These are phyloP conservation scores for Debaryomycetaceae sp. DNA, from an alignment of 1,139 yeast genomes.

Conservation along the genomic window DNA sequence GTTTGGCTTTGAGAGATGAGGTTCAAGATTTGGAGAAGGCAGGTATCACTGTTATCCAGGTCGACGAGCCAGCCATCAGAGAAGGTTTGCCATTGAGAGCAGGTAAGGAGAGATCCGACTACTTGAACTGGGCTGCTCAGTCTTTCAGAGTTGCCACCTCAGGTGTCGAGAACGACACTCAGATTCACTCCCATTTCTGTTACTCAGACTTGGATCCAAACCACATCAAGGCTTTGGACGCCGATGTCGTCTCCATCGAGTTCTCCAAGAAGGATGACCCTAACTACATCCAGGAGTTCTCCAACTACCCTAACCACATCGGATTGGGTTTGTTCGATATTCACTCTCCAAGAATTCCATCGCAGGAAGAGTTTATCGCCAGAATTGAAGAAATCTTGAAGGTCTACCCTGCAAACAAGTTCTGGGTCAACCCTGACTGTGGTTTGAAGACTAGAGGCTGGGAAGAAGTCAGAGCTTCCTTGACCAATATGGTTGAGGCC, in stretches of 20 bases:
- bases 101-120: slow-evolving; percentile 93
- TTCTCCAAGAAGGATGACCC: slow-evolving; percentile 99
- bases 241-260: slow-evolving; percentile 98
- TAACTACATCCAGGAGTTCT: slow-evolving; percentile 94
- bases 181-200: slow-evolving; percentile 99
- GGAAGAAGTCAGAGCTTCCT: slow-evolving; percentile 81
- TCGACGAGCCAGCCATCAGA: slow-evolving; percentile 99
- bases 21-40: slow-evolving; percentile 97
- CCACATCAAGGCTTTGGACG: slow-evolving; percentile 99
- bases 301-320: slow-evolving; percentile 98
- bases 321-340: slow-evolving; percentile 99
- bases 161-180: slow-evolving; percentile 92
- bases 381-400: slow-evolving; percentile 93
- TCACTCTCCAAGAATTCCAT: slow-evolving; percentile 99
- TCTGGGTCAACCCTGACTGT: slow-evolving; percentile 99
- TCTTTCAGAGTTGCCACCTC: slow-evolving; percentile 99
- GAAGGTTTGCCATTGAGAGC: slow-evolving; percentile 99
- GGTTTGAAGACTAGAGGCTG: slow-evolving; percentile 98
- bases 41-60: slow-evolving; percentile 97
- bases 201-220: slow-evolving; percentile 99
- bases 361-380: slow-evolving; percentile 90
- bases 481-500: slow-evolving; percentile 98
- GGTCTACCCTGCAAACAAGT: slow-evolving; percentile 95
- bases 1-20: slow-evolving; percentile 97
- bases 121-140: slow-evolving; percentile 98